phyloP scores from a whole-genome alignment of 73 alveolate genomes.

The Uronychia setigera region DNA sequence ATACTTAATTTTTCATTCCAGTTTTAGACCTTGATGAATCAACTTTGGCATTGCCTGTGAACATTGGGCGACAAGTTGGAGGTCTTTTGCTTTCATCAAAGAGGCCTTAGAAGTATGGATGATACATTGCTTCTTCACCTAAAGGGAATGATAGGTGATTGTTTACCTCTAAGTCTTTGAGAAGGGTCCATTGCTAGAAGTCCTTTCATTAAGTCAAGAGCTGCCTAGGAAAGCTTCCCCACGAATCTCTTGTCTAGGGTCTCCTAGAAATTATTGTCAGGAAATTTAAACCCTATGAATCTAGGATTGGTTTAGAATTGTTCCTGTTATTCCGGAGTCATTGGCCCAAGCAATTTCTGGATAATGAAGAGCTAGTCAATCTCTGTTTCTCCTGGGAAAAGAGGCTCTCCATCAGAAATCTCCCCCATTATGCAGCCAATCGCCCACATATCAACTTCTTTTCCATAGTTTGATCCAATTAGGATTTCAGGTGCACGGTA shows the following conservation, averaged over 20 bases:
- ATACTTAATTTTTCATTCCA: not conserved
- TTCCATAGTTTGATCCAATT: not conserved
- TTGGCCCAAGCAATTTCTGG: constrained; percentile 84
- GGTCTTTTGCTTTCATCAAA: constrained; percentile 54
- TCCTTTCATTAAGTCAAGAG: constrained; percentile 68
- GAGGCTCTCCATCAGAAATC: constrained; percentile 5
- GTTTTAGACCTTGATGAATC: not conserved
- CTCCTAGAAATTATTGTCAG: constrained; percentile 75
- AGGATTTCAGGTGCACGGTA: constrained; percentile 66
- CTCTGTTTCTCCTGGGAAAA: constrained; percentile 82
- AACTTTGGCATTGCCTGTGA: not conserved
- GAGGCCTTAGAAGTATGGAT: constrained; percentile 86
- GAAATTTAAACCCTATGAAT: constrained; percentile 84
- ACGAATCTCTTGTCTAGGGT: constrained; percentile 76
- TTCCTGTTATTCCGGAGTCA: constrained; percentile 81
- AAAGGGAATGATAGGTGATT: constrained; percentile 4
- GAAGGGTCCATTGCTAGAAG: constrained; percentile 70
- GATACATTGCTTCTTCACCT: constrained; percentile 87
- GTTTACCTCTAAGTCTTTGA: constrained; percentile 42
- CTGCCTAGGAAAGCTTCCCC: constrained; percentile 73
- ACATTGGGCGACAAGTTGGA: not conserved
- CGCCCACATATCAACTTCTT: constrained; percentile 31
- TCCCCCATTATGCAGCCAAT: constrained; percentile 7
- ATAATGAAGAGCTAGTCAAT: constrained; percentile 91
- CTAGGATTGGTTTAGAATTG: constrained; percentile 87